Evolutionary conservation across 495 filamentous ascomycete genomes (phyloP), one percentile per base, ranked within the genome.

Genomic region (Neurospora sublineolata): DNA sequence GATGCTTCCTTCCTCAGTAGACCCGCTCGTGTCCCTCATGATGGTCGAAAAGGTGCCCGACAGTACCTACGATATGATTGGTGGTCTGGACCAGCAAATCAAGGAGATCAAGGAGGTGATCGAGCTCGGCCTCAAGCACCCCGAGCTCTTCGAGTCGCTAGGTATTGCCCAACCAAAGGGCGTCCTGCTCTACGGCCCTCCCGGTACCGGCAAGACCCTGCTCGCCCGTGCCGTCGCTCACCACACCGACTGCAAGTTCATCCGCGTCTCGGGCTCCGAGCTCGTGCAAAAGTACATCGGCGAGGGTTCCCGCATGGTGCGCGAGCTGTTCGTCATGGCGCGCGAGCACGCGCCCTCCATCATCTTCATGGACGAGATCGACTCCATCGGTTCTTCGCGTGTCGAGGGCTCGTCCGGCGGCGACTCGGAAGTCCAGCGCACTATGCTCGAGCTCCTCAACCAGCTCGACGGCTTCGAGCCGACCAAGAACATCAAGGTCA

Each of bases 71-170:
- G 95, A 99, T 84, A 99, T 99, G 95, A 99, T 99, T 77, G 95
- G 95, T 81, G 95, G 95, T 73, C 86, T 99, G 67, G 96, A 98
- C 76, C 96, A 99, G 79, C 95, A 99, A 78, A 98, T 99, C 84
- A 98, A 99, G 85, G 96, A 99, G 82, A 99, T 99, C 85, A 99
- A 99, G 84, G 95, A 99, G 81, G 95, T 99, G 70, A 98, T 99
- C 80, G 95, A 99, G 84, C 91, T 99, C 39, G 95, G 95, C 70
- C 87, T 99, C 71, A 97, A 98, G 84, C 95, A 99, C 79, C 95
- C 95, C 3, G 95, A 99, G 82, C 87, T 99, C 68, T 99, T 99
- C 83, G 95, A 99, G 84, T 97, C 94, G 36, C 90, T 99, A 72
- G 95, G 95, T 73, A 99, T 99, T 76, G 96, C 96, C 70, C 95